phyloP scores from a whole-genome alignment of 805 yeast species.

The Schwanniomyces yamadae region DNA sequence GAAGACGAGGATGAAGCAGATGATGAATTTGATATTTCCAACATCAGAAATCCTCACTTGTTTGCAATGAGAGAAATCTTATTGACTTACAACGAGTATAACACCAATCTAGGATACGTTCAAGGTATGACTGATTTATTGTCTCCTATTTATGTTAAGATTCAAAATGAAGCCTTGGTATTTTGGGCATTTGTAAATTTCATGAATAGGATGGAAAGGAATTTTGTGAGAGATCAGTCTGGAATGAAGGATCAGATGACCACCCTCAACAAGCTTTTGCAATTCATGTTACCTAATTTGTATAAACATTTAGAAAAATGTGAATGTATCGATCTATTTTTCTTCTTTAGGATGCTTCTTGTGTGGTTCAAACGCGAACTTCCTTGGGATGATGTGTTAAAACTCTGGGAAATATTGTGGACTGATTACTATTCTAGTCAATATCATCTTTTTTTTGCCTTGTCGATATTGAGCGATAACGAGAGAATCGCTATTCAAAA shows the following conservation, averaged over 20 bases:
- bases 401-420: conserved; percentile 91
- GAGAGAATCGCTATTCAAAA: conserved; percentile 74
- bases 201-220: conserved; percentile 95
- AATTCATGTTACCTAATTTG: conserved; percentile 82
- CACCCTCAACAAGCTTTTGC: conserved; percentile 80
- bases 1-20: conserved; percentile 32
- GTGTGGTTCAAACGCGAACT: conserved; percentile 97
- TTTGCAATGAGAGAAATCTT: conserved; percentile 71
- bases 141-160: conserved; percentile 73
- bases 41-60: conserved; percentile 74
- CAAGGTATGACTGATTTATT: conserved; percentile 97
- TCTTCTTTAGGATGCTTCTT: conserved; percentile 90
- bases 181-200: conserved; percentile 87
- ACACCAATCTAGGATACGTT: conserved; percentile 84
- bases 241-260: conserved; percentile 91
- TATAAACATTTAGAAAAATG: conserved; percentile 82
- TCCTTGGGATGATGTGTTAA: conserved; percentile 68
- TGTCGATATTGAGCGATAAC: conserved; percentile 87
- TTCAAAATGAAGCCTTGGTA: conserved; percentile 70
- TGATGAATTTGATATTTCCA: conserved; percentile 57
- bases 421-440: conserved; percentile 86
- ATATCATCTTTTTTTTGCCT: conserved; percentile 81
- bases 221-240: conserved; percentile 84
- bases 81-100: conserved; percentile 82
- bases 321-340: conserved; percentile 86